Base-by-base conservation (phyloP, 257 asterid species). In the Solanum chaucha region DNA sequence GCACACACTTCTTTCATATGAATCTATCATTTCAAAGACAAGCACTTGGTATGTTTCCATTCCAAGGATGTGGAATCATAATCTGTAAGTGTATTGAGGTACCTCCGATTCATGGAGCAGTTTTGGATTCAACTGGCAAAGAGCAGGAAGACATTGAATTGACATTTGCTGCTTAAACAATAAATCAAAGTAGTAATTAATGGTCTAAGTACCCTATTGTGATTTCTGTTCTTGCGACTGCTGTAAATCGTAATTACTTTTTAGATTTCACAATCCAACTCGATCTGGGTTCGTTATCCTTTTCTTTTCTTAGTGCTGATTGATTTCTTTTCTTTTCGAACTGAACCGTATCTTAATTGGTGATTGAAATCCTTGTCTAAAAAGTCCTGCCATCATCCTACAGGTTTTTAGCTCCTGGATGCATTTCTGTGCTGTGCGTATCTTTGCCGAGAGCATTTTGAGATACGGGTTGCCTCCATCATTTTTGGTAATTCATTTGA, bases 341-440 rank as follows among this genome's bases (percentile, higher is more conserved):
- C 28, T 48, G 68, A 28, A 34, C 41, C 19, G 8, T 28, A 46
- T 80, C 14, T 6, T 46, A 80, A 1, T 80, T 80, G 85, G 85
- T 28, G 6, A 9, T 46, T 80, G 68, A 24, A 80, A 78, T 28
- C 84, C 38, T 24, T 26, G 38, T 78, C 65, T 78, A 78, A 77
- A 78, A 78, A 3, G 83, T 77, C 40, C 64, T 44, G 68, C 19
- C 44, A 48, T 48, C 88, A 11, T 73, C 58, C 84, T 87, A 58
- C 96, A 96, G 99, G 99, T 94, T 88, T 96, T 96, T 88, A 90
- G 93, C 94, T 96, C 99, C 88, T 96, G 99, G 98, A 96, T 95
- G 99, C 98, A 94, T 90, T 95, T 95, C 88, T 93, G 98, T 89
- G 99, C 98, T 87, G 97, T 94, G 77, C 97, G 98, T 84, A 92